These are phyloP conservation scores for Solanum piurae DNA, from an alignment of 257 asterid species.

Conservation along the genomic window DNA sequence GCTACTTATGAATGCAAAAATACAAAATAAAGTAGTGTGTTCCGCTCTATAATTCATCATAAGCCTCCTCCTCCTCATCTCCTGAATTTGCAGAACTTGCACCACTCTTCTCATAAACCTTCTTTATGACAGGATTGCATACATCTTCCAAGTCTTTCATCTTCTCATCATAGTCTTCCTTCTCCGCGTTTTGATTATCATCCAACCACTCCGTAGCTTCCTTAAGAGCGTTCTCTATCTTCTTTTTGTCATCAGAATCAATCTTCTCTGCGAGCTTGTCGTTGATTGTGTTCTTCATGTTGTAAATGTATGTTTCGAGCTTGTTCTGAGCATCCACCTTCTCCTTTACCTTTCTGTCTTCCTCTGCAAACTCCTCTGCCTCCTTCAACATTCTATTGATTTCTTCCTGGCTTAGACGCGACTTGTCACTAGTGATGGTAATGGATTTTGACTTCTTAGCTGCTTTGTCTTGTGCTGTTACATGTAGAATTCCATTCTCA, in stretches of 20 bases:
- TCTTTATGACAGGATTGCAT: constrained; percentile 9
- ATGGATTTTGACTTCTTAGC: constrained; percentile 8
- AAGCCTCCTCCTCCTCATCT: background rate
- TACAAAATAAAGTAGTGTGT: background rate
- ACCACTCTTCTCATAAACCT: constrained; percentile 2
- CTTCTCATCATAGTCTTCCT: constrained; percentile 9
- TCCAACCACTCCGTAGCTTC: constrained; percentile 12
- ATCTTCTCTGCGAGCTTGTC: constrained; percentile 14
- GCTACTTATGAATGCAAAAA: background rate
- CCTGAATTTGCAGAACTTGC: background rate
- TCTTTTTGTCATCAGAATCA: constrained; percentile 10
- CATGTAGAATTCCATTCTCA: constrained; percentile 10
- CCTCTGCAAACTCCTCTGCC: constrained; percentile 12
- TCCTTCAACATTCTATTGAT: constrained; percentile 9
- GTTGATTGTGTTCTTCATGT: constrained; percentile 7
- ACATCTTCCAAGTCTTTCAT: constrained; percentile 16
- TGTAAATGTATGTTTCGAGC: constrained; percentile 10
- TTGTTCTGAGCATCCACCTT: constrained; percentile 12
- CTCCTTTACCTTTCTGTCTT: constrained; percentile 9
- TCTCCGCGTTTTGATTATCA: constrained; percentile 12
- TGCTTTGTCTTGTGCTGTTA: constrained; percentile 13
- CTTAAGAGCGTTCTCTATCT: constrained; percentile 9
- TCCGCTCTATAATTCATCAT: constrained; percentile 1
- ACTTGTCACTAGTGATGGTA: constrained; percentile 8
- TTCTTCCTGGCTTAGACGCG: constrained; percentile 8